A percentile compares a stretch with the other conserved stretches of the same genome.
Conservation (phyloP, 2,329 filamentous ascomycete species). For the Cercospora zeae-maydis region DNA sequence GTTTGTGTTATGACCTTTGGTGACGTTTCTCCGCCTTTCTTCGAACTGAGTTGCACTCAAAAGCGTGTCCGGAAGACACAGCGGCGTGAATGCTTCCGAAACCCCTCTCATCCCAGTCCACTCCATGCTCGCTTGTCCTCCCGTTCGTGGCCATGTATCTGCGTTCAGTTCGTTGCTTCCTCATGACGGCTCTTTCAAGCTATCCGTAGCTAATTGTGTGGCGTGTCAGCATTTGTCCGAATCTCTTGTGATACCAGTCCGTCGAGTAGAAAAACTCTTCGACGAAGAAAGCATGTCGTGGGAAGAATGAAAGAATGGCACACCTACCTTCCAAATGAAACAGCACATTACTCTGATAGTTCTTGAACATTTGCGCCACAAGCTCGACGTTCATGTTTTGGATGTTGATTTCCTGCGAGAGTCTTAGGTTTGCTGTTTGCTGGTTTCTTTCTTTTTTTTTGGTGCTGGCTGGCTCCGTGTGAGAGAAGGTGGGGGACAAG, state of each 20-base stretch:
- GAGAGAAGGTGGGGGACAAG: background rate
- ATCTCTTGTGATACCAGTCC: too few species aligned
- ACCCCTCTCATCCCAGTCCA: too few species aligned
- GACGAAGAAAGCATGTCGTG: too few species aligned
- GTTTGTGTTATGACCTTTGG: too few species aligned
- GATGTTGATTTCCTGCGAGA: constrained; percentile 82
- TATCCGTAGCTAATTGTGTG: constrained; percentile 26
- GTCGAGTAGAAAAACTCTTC: too few species aligned
- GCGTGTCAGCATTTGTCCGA: background rate
- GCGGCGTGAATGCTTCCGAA: too few species aligned
- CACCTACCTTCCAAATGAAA: constrained; percentile 87
- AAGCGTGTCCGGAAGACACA: too few species aligned
- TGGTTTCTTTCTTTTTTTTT: background rate
- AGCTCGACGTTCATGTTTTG: constrained; percentile 99
- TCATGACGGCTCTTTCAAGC: constrained; percentile 29
- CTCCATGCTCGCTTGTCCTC: background rate
- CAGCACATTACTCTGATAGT: constrained; percentile 95
- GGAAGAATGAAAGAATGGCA: background rate
- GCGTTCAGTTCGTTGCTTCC: background rate
- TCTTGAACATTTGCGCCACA: constrained; percentile 99
- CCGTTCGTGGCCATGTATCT: background rate
- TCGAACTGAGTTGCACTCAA: too few species aligned
- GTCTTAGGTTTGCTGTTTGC: background rate
- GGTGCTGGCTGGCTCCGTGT: background rate
- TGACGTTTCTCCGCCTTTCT: too few species aligned